Percentiles rank a stretch among this genome's conserved stretches.
These are phyloP conservation scores for Globisporangium irregulare DNA, from an alignment of 352 stramenopile species.

Conservation along the genomic window DNA sequence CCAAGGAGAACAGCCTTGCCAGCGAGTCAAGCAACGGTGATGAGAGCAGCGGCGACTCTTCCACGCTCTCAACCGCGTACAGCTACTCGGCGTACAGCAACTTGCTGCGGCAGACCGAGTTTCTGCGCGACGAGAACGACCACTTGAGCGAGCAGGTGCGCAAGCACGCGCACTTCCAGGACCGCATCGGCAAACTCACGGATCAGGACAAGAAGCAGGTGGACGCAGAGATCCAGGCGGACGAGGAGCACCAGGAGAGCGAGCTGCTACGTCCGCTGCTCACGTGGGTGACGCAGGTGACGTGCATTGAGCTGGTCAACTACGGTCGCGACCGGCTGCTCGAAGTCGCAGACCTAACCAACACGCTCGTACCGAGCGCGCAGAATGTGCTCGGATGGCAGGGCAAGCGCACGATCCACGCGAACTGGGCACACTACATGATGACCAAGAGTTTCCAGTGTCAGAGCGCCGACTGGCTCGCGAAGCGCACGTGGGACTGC, in stretches of 20 bases:
- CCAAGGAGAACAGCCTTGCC: background rate
- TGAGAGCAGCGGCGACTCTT: background rate
- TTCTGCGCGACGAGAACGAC: conserved; percentile 22
- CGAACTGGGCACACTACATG: conserved; percentile 42
- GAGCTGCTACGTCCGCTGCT: conserved; percentile 17
- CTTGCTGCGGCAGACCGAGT: conserved; percentile 24
- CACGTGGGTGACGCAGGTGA: conserved; percentile 17
- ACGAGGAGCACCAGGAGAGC: conserved; percentile 11
- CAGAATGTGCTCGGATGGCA: conserved; percentile 44
- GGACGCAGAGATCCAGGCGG: conserved; percentile 1
- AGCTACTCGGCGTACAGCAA: conserved; percentile 19
- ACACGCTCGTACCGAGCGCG: conserved; percentile 10
- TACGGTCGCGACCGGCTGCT: conserved; percentile 27
- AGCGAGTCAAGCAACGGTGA: background rate
- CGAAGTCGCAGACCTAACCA: conserved; percentile 20
- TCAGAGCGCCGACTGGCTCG: conserved; percentile 24
- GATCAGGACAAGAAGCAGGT: conserved; percentile 18
- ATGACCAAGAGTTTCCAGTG: conserved; percentile 43
- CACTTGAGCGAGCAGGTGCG: conserved; percentile 15
- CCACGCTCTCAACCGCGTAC: conserved; percentile 4
- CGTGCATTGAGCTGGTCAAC: conserved; percentile 17
- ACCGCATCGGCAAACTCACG: conserved; percentile 7
- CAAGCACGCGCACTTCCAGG: conserved; percentile 25
- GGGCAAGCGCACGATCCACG: conserved; percentile 34
- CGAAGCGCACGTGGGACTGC: conserved; percentile 34